phyloP scores from a whole-genome alignment of 176 grass and related monocot species.

The Canna indica region DNA sequence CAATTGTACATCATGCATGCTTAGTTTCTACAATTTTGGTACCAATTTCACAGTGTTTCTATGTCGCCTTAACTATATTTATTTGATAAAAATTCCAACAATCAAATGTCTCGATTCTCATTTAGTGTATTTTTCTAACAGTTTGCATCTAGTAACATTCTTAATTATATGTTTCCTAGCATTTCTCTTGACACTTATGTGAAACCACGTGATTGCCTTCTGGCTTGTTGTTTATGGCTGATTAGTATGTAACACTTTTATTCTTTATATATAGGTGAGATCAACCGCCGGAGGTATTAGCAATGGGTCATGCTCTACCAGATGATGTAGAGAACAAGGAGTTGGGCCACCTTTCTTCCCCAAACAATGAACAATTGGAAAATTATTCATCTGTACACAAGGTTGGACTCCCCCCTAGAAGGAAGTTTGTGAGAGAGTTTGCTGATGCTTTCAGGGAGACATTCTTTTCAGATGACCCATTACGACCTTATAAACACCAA shows the following conservation, averaged over 20 bases:
- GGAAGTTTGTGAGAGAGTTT: conserved; percentile 33
- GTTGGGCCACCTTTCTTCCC: conserved; percentile 18
- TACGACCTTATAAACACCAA: conserved; percentile 62
- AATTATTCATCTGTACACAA: conserved; percentile 28
- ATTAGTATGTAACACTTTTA: too few species aligned
- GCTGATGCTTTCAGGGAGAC: conserved; percentile 43
- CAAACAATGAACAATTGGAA: conserved; percentile 8
- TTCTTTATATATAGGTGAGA: neutral
- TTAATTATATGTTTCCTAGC: too few species aligned
- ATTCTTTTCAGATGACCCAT: conserved; percentile 73
- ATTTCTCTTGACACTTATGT: too few species aligned
- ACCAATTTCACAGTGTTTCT: neutral
- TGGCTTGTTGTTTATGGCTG: neutral
- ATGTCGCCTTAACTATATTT: neutral
- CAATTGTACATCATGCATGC: neutral
- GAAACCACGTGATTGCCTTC: neutral
- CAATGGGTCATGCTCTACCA: conserved; percentile 23
- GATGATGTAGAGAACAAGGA: conserved; percentile 22
- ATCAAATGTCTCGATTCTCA: too few species aligned
- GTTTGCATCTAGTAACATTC: too few species aligned
- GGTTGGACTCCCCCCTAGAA: conserved; percentile 45
- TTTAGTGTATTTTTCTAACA: neutral
- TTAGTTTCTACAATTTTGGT: neutral
- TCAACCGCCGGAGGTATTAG: neutral
- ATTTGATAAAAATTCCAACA: too few species aligned